Evolutionary conservation across 2,329 filamentous ascomycete genomes (phyloP).

Genomic region (Cercospora beticola): DNA sequence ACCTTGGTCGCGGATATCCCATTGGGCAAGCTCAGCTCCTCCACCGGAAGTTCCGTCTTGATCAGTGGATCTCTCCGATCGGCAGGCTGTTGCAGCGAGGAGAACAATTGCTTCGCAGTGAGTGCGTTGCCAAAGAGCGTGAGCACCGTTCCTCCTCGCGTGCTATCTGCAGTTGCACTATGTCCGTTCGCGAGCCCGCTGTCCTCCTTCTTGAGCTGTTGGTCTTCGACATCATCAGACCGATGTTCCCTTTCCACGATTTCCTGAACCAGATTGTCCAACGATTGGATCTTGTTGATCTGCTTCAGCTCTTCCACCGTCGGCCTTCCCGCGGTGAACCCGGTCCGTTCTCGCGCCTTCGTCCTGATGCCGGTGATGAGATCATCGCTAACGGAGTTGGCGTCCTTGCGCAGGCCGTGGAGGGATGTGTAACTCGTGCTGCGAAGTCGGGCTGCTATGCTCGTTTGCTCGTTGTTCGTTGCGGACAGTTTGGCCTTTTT

Average conservation of each 20-base stretch:
- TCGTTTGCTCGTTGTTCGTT: conserved; percentile 31
- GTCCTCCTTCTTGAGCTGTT: conserved; percentile 24
- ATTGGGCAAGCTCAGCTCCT: conserved; percentile 68
- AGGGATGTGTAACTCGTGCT: conserved; percentile 44
- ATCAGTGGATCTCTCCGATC: conserved; percentile 17
- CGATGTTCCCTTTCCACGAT: conserved; percentile 34
- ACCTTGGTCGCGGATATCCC: conserved; percentile 71
- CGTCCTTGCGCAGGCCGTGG: conserved; percentile 45
- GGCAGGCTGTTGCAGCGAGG: conserved; percentile 63
- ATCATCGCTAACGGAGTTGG: conserved; percentile 42
- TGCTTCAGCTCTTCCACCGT: conserved; percentile 42
- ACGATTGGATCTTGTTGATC: conserved; percentile 34
- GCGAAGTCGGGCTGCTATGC: conserved; percentile 43
- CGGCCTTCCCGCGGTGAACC: conserved; percentile 26
- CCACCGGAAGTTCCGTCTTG: conserved; percentile 47
- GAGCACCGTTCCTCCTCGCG: conserved; percentile 60
- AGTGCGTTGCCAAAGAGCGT: conserved; percentile 75
- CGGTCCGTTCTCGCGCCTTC: conserved; percentile 30
- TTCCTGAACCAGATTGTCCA: conserved; percentile 33
- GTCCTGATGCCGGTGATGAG: conserved; percentile 39
- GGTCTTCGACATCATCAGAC: conserved; percentile 13
- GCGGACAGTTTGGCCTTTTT: conserved; percentile 49
- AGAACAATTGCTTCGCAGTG: conserved; percentile 76
- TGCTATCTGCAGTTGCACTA: conserved; percentile 2
- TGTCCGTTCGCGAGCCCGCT: conserved; percentile 18